Percentiles rank a stretch among this genome's conserved stretches.
Evolutionary conservation across 495 filamentous ascomycete genomes (phyloP).

Genomic region (Trypethelium eluteriae): DNA sequence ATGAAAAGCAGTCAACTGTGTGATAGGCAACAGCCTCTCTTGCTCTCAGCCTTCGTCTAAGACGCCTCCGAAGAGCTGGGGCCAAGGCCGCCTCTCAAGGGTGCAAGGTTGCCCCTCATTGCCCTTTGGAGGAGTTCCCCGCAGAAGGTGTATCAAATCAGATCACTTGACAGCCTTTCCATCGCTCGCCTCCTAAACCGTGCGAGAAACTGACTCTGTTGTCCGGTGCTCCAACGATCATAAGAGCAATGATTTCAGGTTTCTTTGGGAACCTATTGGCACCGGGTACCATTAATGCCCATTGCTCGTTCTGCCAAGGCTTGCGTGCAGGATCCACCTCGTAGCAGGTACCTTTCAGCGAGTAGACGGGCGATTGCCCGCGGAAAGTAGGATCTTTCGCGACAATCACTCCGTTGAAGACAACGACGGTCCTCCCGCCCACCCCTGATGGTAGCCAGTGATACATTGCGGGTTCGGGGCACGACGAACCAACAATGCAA

Average conservation of each 20-base stretch:
- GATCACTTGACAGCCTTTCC: conserved; percentile 2
- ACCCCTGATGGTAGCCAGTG: neutral
- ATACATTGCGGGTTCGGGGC: neutral
- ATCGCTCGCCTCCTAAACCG: neutral
- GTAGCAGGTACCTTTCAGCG: neutral
- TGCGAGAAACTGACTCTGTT: neutral
- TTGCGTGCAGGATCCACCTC: conserved; percentile 3
- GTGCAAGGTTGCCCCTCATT: conserved; percentile 5
- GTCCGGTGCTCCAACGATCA: neutral
- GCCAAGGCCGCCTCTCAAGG: neutral
- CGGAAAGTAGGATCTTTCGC: neutral
- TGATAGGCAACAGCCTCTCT: conserved; percentile 7
- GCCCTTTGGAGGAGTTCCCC: neutral
- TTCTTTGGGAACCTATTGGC: neutral
- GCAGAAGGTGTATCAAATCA: neutral
- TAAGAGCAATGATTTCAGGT: neutral
- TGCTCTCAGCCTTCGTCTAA: neutral
- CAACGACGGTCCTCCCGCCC: neutral
- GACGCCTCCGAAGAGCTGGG: neutral
- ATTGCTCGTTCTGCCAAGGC: neutral
- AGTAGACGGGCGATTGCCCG: neutral
- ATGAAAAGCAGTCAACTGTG: neutral
- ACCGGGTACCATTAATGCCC: neutral
- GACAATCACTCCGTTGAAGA: conserved; percentile 4
- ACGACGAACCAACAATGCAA: neutral